Conservation (phyloP, 352 stramenopile species). For the Bremia lactucae region DNA sequence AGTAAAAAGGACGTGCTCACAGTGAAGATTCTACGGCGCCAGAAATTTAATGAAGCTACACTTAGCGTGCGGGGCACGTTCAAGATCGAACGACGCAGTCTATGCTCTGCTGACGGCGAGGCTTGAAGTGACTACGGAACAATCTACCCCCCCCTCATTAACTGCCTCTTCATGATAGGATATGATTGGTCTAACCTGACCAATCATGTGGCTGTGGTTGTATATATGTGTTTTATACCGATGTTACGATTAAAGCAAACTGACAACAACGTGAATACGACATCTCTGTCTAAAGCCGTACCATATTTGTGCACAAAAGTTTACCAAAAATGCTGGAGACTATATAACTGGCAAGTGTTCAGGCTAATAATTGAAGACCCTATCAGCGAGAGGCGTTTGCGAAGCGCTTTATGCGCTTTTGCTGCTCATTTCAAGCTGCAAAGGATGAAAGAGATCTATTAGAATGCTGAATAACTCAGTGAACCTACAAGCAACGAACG, state of each 20-base stretch:
- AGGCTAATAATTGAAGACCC: too few relatives aligned
- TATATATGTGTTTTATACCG: background rate
- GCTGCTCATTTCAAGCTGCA: slow-evolving; percentile 69
- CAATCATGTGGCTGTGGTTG: slow-evolving; percentile 1
- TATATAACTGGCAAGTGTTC: too few relatives aligned
- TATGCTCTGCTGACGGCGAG: slow-evolving; percentile 8
- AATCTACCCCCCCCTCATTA: slow-evolving; percentile 8
- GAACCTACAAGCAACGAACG: slow-evolving; percentile 11
- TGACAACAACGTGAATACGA: slow-evolving; percentile 3
- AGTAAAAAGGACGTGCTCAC: background rate
- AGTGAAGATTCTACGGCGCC: too few relatives aligned
- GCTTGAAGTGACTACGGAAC: slow-evolving; percentile 33
- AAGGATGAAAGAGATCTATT: too few relatives aligned
- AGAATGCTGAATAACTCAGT: slow-evolving; percentile 2
- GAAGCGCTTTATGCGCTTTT: slow-evolving; percentile 67
- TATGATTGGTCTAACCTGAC: slow-evolving; percentile 5
- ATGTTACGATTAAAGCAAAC: slow-evolving; percentile 2
- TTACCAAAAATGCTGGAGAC: too few relatives aligned
- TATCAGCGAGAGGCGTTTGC: slow-evolving; percentile 17
- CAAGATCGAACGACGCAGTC: background rate
- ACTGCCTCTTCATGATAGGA: slow-evolving; percentile 6
- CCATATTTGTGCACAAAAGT: slow-evolving; percentile 18
- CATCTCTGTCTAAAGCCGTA: slow-evolving; percentile 2
- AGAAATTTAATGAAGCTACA: background rate
- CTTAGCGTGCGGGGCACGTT: background rate